Evolutionary conservation across 768 basidiomycete genomes (phyloP).

Genomic region (Ramaria sp.): DNA sequence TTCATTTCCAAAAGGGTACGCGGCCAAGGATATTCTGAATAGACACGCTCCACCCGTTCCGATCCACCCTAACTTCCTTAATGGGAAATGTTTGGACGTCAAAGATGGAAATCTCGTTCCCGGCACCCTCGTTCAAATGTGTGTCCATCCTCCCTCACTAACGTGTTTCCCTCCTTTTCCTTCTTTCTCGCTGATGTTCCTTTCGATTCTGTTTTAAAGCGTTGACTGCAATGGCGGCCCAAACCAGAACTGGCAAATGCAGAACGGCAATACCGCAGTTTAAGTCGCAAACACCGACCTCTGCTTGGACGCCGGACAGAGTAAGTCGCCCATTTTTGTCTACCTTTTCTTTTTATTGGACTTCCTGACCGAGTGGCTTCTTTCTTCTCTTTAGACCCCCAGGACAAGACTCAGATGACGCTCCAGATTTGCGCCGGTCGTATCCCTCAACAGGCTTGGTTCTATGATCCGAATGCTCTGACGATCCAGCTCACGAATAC

Average conservation of each 20-base stretch:
- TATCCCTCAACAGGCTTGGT: neutral
- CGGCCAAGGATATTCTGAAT: no score
- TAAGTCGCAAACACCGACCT: slow-evolving; percentile 19
- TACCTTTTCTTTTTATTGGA: no score
- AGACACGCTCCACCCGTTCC: neutral
- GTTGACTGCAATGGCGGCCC: slow-evolving; percentile 25
- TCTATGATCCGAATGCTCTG: neutral
- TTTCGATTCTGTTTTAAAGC: no score
- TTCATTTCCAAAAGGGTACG: no score
- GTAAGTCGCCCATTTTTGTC: slow-evolving; percentile 11
- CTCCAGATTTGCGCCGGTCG: neutral
- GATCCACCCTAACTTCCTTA: neutral
- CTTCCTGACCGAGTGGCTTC: no score
- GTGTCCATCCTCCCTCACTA: no score
- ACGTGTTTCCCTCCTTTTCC: no score
- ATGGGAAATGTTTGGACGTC: slow-evolving; percentile 23
- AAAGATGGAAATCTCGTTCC: slow-evolving; percentile 18
- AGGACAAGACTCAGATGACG: neutral
- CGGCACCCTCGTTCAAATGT: slow-evolving; percentile 28
- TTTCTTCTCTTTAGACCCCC: no score
- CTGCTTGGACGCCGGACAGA: slow-evolving; percentile 21
- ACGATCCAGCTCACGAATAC: neutral
- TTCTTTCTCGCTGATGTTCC: no score
- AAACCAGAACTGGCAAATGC: slow-evolving; percentile 23
- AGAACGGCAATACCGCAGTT: slow-evolving; percentile 17